A percentile compares a stretch with the other conserved stretches of the same genome.
These are phyloP conservation scores for Populus hybrid DNA, from an alignment of 441 rosid species.

Conservation along the genomic window DNA sequence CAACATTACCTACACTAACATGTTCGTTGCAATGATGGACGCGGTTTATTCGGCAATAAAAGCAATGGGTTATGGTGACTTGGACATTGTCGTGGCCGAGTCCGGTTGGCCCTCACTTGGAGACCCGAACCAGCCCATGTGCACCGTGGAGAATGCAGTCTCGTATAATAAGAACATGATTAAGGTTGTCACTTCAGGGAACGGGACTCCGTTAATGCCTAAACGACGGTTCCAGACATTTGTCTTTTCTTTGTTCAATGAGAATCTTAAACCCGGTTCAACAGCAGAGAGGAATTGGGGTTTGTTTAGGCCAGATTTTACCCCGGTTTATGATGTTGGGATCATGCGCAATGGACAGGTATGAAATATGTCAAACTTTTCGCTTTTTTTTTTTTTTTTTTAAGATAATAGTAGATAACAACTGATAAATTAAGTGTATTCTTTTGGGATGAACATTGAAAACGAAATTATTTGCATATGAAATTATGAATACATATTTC, in stretches of 20 bases:
- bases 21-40: conserved; percentile 78
- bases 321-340: conserved; percentile 59
- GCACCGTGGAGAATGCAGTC: conserved; percentile 49
- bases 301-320: conserved; percentile 61
- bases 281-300: conserved; percentile 65
- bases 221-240: conserved; percentile 53
- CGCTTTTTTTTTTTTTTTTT: too few relatives aligned
- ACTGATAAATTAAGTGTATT: background rate
- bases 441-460: too few relatives aligned
- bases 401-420: background rate
- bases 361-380: conserved; percentile 16
- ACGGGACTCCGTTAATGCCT: conserved; percentile 79
- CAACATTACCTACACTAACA: conserved; percentile 54
- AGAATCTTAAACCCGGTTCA: conserved; percentile 57
- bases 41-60: conserved; percentile 68
- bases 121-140: conserved; percentile 47
- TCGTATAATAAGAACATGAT: conserved; percentile 54
- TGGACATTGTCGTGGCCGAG: conserved; percentile 62
- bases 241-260: conserved; percentile 63
- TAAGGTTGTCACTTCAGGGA: conserved; percentile 47
- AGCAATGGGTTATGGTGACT: conserved; percentile 49
- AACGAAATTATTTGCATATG: too few relatives aligned
- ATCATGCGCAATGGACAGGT: conserved; percentile 37
- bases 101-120: conserved; percentile 80
- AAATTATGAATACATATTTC: too few relatives aligned